Evolutionary conservation across 306 rosid species (phyloP), one percentile per base, ranked within the genome.

Genomic region (Prunus armeniaca): DNA sequence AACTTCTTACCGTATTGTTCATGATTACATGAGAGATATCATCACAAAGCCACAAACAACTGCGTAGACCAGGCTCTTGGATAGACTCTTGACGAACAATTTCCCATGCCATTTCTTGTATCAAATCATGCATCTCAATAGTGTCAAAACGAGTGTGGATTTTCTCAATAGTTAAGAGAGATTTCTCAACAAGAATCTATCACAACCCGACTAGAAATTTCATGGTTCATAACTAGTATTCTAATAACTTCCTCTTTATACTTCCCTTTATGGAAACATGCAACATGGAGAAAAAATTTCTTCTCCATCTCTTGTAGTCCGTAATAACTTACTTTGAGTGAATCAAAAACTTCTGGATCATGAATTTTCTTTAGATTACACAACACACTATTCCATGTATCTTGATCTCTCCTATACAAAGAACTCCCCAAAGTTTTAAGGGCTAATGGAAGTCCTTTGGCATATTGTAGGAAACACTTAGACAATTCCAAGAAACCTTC

Each of bases 151-250:
- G 1, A 4, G 6, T 3, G 34, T 32, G 1, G 38, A 4, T 14
- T 6, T 2, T 38, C 12, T 46, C 80, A 65, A 87, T 75, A 45
- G 51, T 46, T 9, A 46, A 0, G 51, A 46, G 51, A 46, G 85
- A 87, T 63, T 77, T 80, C 69, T 84, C 83, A 67, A 67, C 27
- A 24, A 84, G 79, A 74, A 74, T 78, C 84, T 43, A 82, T 54
- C 49, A 84, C 84, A 71, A 60, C 80, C 18, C 2, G 20, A 28
- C 51, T 47, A 45, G 17, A 20, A 67, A 68, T 62, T 1, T 78
- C 85, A 72, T 74, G 55, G 19, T 1, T 68, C 46, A 0, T 9
- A 1, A 74, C 69, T 3, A 82, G 56, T 9, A 6, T 38, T 0
- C n/a, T 15, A 9, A 41, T 41, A 0, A 38, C 43, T 6, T 6